Evolutionary conservation across 1,139 yeast species (phyloP).

Genomic region (Zygosaccharomyces sapae): DNA sequence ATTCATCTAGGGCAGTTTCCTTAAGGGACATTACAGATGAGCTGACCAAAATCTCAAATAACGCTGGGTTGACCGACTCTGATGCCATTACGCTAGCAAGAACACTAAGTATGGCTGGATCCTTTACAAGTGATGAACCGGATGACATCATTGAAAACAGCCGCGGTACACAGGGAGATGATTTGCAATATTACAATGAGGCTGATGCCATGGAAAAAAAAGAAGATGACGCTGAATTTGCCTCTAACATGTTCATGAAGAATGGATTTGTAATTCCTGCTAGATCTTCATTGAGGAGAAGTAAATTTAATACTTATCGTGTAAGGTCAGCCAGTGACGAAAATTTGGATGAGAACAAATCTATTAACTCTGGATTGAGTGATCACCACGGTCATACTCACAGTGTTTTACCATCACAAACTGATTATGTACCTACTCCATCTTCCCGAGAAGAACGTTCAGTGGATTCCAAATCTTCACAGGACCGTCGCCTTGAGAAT

Average conservation of each 20-base stretch:
- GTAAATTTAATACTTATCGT: conserved; percentile 30
- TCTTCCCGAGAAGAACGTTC: neutral
- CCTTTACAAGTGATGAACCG: conserved; percentile 15
- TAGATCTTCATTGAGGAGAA: conserved; percentile 34
- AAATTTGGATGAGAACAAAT: neutral
- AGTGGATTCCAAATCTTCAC: neutral
- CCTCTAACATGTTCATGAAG: conserved; percentile 29
- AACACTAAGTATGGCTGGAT: conserved; percentile 43
- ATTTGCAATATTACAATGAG: neutral
- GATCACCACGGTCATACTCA: neutral
- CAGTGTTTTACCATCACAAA: neutral
- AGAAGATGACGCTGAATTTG: conserved; percentile 20
- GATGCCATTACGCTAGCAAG: conserved; percentile 75
- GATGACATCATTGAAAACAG: conserved; percentile 2
- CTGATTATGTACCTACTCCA: neutral
- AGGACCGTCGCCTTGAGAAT: neutral
- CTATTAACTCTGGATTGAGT: neutral
- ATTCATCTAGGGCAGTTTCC: conserved; percentile 36
- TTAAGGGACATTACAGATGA: conserved; percentile 64
- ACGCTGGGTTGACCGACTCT: conserved; percentile 68
- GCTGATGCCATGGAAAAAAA: conserved; percentile 2
- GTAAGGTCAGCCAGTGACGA: conserved; percentile 14
- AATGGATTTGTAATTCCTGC: conserved; percentile 31
- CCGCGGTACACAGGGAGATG: conserved; percentile 1
- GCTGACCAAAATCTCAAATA: conserved; percentile 57